Percentiles rank a stretch among this genome's conserved stretches.
phyloP scores from a whole-genome alignment of 192 early-diverging fungal genomes.

The Helicostylum pulchrum region DNA sequence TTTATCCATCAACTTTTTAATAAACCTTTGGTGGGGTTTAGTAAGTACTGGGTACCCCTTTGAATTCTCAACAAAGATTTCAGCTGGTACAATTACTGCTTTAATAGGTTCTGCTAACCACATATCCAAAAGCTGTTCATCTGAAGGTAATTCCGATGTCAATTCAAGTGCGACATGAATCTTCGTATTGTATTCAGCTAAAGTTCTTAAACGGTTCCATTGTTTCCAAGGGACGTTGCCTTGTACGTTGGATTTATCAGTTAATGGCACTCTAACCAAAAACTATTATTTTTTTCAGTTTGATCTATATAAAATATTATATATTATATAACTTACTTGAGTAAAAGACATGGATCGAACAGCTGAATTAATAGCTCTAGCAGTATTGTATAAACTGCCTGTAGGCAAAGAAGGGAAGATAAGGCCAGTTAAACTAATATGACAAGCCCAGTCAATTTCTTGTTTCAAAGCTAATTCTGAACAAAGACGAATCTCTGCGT shows the following conservation, averaged over 20 bases:
- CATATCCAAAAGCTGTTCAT: constrained; percentile 40
- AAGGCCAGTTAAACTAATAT: constrained; percentile 62
- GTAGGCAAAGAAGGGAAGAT: constrained; percentile 46
- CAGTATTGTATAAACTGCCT: constrained; percentile 50
- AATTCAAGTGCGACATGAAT: constrained; percentile 58
- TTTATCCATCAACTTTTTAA: constrained; percentile 46
- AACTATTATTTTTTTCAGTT: constrained; percentile 6
- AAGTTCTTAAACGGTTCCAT: constrained; percentile 78
- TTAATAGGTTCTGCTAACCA: constrained; percentile 93
- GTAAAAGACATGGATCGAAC: constrained; percentile 39
- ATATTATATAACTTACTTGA: constrained; percentile 17
- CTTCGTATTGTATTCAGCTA: constrained; percentile 67
- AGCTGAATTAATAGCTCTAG: constrained; percentile 41
- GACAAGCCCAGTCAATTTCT: constrained; percentile 66
- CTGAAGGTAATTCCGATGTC: constrained; percentile 46
- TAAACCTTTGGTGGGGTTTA: constrained; percentile 70
- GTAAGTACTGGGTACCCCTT: constrained; percentile 88
- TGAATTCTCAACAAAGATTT: constrained; percentile 72
- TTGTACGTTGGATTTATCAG: constrained; percentile 16
- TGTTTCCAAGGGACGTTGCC: constrained; percentile 55
- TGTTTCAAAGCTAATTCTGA: constrained; percentile 62
- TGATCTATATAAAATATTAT: no score
- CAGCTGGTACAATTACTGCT: constrained; percentile 66
- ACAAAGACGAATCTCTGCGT: constrained; percentile 44
- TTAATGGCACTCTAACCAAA: constrained; percentile 49